Evolutionary conservation across 2,329 filamentous ascomycete genomes (phyloP), one percentile per base, ranked within the genome.

Genomic region (Fusarium bulbicola): DNA sequence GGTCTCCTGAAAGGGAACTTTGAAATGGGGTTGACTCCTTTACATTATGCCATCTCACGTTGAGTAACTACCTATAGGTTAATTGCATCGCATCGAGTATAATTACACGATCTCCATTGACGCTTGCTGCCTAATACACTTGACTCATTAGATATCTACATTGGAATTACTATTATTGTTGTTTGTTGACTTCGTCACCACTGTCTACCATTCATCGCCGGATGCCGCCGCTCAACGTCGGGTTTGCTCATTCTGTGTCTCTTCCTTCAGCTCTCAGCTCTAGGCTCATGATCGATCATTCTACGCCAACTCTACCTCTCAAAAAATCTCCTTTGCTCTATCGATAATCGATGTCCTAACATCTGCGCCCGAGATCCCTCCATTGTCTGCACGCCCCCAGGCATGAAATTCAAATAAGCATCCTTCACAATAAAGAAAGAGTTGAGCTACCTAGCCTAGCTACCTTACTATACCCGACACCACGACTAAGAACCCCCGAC

Each of bases 401-500:
- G 26, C 63, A 42, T 50, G 59, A 53, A 40, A 40, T 53, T 45
- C 49, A 66, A 66, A 47, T 60, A 52, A 66, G 34, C 40, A 52
- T 47, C 54, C 43, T 42, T 39, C 45, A 32, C 39, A 53, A 56
- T 39, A 47, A 47, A 37, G 30, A 49, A 58, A 36, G 39, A 58
- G 24, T 28, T 36, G 57, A 39, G 37, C 53, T 34, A 34, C 14
- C 32, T 65, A 53, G 28, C 30, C 53, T 34, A 34, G 32, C 32
- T 65, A 57, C 47, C 30, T 24, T 34, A 18, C 28, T 50, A 50
- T 50, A 50, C 56, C 56, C 58, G 45, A 60, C 68, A 72, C 64
- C 59, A 72, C 63, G 49, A 70, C 32, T 47, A 67, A 53, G 63
- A 70, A 47, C 53, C 65, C 46, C 16, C 71, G 65, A 59, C 59